Evolutionary conservation across 257 asterid species (phyloP).

Genomic region (Lantana camara): DNA sequence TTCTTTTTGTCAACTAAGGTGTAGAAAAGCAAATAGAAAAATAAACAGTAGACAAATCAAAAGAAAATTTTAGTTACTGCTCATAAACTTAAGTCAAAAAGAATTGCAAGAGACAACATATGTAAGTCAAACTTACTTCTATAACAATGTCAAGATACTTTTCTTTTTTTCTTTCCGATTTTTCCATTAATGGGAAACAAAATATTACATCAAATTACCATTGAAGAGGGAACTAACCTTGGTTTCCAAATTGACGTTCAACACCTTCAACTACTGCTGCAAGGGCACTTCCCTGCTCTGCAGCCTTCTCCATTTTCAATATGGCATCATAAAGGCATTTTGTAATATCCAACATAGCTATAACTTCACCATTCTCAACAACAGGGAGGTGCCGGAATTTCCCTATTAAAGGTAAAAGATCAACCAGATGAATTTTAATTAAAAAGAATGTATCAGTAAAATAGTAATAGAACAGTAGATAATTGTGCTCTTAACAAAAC

Average conservation of each 20-base stretch:
- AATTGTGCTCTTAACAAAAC: not conserved
- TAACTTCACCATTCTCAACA: constrained; percentile 98
- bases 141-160: not conserved
- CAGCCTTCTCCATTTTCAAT: constrained; percentile 97
- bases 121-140: constrained; percentile 5
- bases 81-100: too few species aligned
- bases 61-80: constrained; percentile 7
- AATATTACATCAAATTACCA: too few species aligned
- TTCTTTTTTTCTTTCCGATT: not conserved
- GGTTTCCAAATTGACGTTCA: constrained; percentile 88
- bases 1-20: constrained; percentile 12
- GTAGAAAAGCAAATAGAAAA: constrained; percentile 10
- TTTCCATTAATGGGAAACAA: too few species aligned
- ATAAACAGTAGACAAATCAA: constrained; percentile 7
- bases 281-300: constrained; percentile 96
- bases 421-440: not conserved
- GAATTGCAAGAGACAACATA: too few species aligned
- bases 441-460: not conserved
- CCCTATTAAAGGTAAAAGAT: constrained; percentile 43
- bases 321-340: constrained; percentile 97
- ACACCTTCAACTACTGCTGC: constrained; percentile 99
- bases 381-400: constrained; percentile 98
- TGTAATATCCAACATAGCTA: constrained; percentile 88
- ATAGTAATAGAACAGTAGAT: not conserved
- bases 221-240: constrained; percentile 56